Evolutionary conservation across 768 basidiomycete genomes (phyloP).

Genomic region (Suillus subluteus): DNA sequence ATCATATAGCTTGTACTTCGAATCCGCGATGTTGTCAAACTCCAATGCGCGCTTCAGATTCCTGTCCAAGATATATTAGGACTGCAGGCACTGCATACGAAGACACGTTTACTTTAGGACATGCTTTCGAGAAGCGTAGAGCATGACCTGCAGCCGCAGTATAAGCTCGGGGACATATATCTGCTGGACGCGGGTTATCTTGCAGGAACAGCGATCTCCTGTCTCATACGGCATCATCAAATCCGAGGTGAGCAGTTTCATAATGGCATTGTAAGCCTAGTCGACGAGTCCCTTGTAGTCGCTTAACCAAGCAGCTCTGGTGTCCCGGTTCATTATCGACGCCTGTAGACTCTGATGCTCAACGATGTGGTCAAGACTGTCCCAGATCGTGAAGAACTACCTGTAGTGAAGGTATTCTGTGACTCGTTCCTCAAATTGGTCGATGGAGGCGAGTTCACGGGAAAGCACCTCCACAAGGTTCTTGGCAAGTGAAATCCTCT

Average conservation of each 20-base stretch:
- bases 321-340: conserved; percentile 60
- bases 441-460: conserved; percentile 58
- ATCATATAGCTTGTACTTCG: conserved; percentile 81
- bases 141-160: conserved; percentile 75
- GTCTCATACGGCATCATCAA: conserved; percentile 67
- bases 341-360: conserved; percentile 62
- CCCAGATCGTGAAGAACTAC: conserved; percentile 81
- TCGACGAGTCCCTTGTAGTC: conserved; percentile 69
- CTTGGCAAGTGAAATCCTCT: conserved; percentile 71
- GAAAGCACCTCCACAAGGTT: conserved; percentile 63
- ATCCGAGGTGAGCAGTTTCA: conserved; percentile 74
- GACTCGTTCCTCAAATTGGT: conserved; percentile 68
- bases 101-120: conserved; percentile 55
- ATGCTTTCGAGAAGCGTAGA: conserved; percentile 63
- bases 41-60: conserved; percentile 76
- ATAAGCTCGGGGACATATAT: conserved; percentile 90
- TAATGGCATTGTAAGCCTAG: conserved; percentile 62
- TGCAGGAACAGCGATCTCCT: conserved; percentile 60
- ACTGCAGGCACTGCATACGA: neutral
- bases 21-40: conserved; percentile 86
- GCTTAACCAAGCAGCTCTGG: conserved; percentile 60
- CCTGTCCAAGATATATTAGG: conserved; percentile 40
- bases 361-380: conserved; percentile 59
- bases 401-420: conserved; percentile 80
- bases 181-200: conserved; percentile 80